These are phyloP conservation scores for Parmelia sp. DNA, from an alignment of 495 filamentous ascomycete species.

Conservation along the genomic window DNA sequence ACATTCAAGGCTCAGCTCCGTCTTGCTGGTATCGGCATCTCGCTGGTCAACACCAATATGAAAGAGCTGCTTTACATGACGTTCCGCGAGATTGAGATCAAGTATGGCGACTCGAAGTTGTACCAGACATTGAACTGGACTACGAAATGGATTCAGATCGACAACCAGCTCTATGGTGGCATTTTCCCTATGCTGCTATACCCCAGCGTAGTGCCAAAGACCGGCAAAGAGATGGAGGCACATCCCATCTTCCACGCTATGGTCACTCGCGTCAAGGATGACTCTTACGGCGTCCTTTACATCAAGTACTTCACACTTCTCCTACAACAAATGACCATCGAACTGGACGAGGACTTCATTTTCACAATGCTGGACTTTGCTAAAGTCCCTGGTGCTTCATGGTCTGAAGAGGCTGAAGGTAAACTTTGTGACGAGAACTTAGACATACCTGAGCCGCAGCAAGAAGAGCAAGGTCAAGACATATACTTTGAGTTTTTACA, in stretches of 20 bases:
- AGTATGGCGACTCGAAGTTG: slow-evolving; percentile 82
- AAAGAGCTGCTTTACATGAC: slow-evolving; percentile 92
- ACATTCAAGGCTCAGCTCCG: slow-evolving; percentile 83
- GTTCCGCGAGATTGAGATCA: slow-evolving; percentile 84
- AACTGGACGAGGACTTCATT: slow-evolving; percentile 97
- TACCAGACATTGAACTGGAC: slow-evolving; percentile 85
- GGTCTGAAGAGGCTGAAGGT: slow-evolving; percentile 75
- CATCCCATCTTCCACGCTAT: slow-evolving; percentile 90
- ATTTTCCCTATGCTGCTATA: slow-evolving; percentile 97
- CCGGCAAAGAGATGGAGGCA: slow-evolving; percentile 91
- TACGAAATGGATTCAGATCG: slow-evolving; percentile 98
- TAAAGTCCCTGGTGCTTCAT: slow-evolving; percentile 89
- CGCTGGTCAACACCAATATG: slow-evolving; percentile 84
- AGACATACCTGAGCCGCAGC: slow-evolving; percentile 86
- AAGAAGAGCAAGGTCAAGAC: slow-evolving; percentile 76
- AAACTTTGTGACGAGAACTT: slow-evolving; percentile 82
- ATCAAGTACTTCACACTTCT: slow-evolving; percentile 96
- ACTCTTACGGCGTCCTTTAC: slow-evolving; percentile 95
- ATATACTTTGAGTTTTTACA: slow-evolving; percentile 97
- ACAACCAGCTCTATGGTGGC: slow-evolving; percentile 96
- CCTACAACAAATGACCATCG: slow-evolving; percentile 94
- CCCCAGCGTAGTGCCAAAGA: slow-evolving; percentile 97
- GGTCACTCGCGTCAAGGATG: slow-evolving; percentile 92
- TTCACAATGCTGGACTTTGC: slow-evolving; percentile 92
- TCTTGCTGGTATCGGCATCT: slow-evolving; percentile 86